Evolutionary conservation across 2,329 filamentous ascomycete genomes (phyloP).

Genomic region (Colletotrichum agaves): DNA sequence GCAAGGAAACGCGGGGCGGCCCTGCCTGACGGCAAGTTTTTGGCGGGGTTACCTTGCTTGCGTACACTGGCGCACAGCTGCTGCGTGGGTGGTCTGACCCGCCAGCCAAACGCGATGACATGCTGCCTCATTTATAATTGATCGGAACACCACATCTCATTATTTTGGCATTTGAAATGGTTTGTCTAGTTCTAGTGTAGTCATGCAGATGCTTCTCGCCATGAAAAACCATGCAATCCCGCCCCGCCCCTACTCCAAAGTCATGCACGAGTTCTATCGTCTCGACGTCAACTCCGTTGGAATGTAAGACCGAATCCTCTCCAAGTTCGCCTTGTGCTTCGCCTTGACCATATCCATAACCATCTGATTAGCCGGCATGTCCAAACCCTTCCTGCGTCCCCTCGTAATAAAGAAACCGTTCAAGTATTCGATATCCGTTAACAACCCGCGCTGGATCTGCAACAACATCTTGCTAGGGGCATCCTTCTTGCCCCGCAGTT

Average conservation of each 20-base stretch:
- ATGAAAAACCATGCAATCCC: not conserved
- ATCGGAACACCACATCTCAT: not conserved
- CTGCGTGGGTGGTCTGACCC: not conserved
- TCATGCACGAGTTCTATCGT: not conserved
- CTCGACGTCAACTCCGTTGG: conserved; percentile 50
- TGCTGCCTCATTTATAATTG: not conserved
- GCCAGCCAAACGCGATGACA: not conserved
- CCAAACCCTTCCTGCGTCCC: conserved; percentile 78
- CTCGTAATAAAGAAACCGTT: conserved; percentile 88
- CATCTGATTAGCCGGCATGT: conserved; percentile 77
- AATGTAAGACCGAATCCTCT: conserved; percentile 47
- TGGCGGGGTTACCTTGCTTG: conserved; percentile 34
- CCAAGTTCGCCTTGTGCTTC: conserved; percentile 59
- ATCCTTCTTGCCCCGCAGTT: conserved; percentile 66
- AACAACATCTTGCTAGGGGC: conserved; percentile 72
- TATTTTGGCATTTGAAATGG: not conserved
- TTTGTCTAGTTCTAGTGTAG: not conserved
- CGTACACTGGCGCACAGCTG: not conserved
- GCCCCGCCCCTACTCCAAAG: too few relatives aligned
- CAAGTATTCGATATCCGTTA: conserved; percentile 83
- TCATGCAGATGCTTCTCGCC: conserved; percentile 21
- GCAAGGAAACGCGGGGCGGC: conserved; percentile 31
- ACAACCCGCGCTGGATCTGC: conserved; percentile 68
- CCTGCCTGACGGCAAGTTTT: conserved; percentile 35
- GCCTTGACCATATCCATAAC: conserved; percentile 78